These are phyloP conservation scores for Cyclotella choctawhatcheeana DNA, from an alignment of 108 stramenopile species.

Conservation along the genomic window DNA sequence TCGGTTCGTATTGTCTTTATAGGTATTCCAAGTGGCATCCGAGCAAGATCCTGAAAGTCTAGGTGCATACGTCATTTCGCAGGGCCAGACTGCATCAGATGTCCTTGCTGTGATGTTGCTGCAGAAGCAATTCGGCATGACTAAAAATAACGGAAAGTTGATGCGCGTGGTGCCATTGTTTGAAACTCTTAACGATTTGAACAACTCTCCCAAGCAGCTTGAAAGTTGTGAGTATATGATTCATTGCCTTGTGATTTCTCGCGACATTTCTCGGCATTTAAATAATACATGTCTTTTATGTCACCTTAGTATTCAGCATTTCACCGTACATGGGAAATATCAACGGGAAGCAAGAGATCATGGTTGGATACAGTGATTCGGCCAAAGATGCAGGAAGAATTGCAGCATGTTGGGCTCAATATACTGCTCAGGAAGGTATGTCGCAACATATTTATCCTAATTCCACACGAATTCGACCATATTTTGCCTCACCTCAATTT, in stretches of 20 bases:
- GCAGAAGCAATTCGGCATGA: constrained; percentile 93
- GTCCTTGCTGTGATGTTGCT: constrained; percentile 97
- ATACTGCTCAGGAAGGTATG: constrained; percentile 88
- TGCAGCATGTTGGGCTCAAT: constrained; percentile 96
- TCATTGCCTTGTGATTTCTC: background rate
- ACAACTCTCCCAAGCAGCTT: constrained; percentile 71
- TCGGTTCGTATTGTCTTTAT: no score
- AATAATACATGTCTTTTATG: background rate
- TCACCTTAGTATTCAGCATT: constrained; percentile 63
- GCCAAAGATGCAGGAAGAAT: constrained; percentile 97
- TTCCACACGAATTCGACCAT: no score
- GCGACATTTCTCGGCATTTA: no score
- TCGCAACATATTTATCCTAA: background rate
- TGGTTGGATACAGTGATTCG: constrained; percentile 98
- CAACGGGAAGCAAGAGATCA: constrained; percentile 93
- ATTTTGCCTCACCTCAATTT: no score
- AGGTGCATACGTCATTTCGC: constrained; percentile 96
- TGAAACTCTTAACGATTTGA: constrained; percentile 94
- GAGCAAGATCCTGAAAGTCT: constrained; percentile 80
- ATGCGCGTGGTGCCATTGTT: constrained; percentile 98
- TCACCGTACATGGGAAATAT: constrained; percentile 84
- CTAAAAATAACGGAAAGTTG: constrained; percentile 67
- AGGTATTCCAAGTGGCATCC: constrained; percentile 71
- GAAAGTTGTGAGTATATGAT: constrained; percentile 36
- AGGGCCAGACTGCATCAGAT: constrained; percentile 92